Evolutionary conservation across 768 basidiomycete genomes (phyloP).

Genomic region (Jaapia argillacea): DNA sequence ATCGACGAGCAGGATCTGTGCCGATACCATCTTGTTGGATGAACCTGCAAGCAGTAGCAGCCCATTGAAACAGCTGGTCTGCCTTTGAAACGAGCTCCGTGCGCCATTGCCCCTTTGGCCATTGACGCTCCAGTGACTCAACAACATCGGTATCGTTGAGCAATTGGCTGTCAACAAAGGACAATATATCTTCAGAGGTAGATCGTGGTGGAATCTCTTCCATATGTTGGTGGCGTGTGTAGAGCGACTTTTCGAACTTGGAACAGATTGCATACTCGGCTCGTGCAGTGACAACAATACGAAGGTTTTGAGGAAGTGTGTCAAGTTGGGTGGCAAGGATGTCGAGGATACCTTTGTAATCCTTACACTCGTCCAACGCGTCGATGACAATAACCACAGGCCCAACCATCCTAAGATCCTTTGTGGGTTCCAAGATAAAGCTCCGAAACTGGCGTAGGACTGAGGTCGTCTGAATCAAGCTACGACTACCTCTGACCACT

Average conservation of each 20-base stretch:
- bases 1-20: too few relatives aligned
- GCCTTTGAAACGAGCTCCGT: neutral
- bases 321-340: constrained; percentile 10
- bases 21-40: too few relatives aligned
- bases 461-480: neutral
- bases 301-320: constrained; percentile 18
- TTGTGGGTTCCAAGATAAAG: constrained; percentile 4
- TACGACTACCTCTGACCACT: neutral
- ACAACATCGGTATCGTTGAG: too few relatives aligned
- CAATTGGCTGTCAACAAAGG: neutral
- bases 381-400: constrained; percentile 7
- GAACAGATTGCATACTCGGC: constrained; percentile 17
- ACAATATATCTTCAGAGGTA: neutral
- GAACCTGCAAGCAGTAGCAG: neutral
- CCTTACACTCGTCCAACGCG: constrained; percentile 10
- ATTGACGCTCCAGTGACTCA: too few relatives aligned
- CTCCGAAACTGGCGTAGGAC: constrained; percentile 1
- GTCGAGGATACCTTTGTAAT: constrained; percentile 10
- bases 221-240: neutral
- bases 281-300: constrained; percentile 23
- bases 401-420: neutral
- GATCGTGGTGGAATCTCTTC: neutral
- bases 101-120: neutral
- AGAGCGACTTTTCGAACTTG: neutral
- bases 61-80: neutral